These are phyloP conservation scores for Salix caprea DNA, from an alignment of 345 rosid genomes.

Conservation along the genomic window DNA sequence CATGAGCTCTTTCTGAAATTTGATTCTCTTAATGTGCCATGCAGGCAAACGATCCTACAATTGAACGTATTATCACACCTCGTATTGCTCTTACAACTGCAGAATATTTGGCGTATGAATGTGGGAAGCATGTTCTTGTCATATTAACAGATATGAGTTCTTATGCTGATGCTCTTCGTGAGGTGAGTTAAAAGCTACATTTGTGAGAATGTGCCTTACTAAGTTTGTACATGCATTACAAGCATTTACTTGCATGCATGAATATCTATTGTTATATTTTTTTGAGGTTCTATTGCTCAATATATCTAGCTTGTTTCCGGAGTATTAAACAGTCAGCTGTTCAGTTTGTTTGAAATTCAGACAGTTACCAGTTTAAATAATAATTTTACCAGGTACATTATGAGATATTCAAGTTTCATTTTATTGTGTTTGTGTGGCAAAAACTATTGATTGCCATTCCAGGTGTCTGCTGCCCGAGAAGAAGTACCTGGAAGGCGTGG, in stretches of 20 bases:
- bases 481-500: conserved; percentile 99
- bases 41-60: conserved; percentile 97
- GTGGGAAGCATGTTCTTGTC: conserved; percentile 97
- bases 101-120: conserved; percentile 93
- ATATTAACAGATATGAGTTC: conserved; percentile 97
- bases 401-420: neutral
- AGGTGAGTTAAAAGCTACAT: conserved; percentile 46
- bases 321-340: neutral
- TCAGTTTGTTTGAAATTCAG: neutral
- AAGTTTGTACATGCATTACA: neutral
- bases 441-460: conserved; percentile 24
- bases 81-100: conserved; percentile 95
- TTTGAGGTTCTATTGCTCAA: neutral
- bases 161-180: conserved; percentile 98
- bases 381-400: neutral
- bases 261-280: neutral
- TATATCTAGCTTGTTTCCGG: neutral
- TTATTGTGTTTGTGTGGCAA: conserved; percentile 1
- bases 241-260: neutral
- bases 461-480: conserved; percentile 99
- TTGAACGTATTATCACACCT: conserved; percentile 95
- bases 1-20: neutral
- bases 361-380: neutral
- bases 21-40: conserved; percentile 4
- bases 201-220: neutral